phyloP scores from a whole-genome alignment of 345 rosid species.

The Rubroshorea leprosula region DNA sequence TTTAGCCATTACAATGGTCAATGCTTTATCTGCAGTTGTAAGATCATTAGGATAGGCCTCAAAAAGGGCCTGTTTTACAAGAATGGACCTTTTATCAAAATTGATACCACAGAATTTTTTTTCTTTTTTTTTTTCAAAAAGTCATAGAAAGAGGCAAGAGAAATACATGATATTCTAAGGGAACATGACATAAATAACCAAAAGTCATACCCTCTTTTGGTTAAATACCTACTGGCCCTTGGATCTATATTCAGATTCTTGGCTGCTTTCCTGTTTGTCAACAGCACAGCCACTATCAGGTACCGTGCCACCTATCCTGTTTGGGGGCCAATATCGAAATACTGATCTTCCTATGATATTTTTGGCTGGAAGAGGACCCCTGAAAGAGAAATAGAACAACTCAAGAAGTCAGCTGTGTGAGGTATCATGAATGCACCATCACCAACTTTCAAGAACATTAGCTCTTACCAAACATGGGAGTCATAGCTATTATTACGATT shows the following conservation, averaged over 20 bases:
- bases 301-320: slow-evolving; percentile 67
- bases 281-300: slow-evolving; percentile 59
- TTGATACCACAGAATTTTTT: no score
- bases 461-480: slow-evolving; percentile 82
- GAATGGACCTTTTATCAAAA: background rate
- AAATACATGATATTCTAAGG: no score
- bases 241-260: slow-evolving; percentile 16
- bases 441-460: background rate
- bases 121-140: no score
- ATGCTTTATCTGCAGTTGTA: background rate
- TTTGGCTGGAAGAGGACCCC: slow-evolving; percentile 92
- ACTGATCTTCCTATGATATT: slow-evolving; percentile 91
- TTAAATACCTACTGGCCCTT: no score
- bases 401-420: background rate
- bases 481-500: slow-evolving; percentile 95
- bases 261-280: slow-evolving; percentile 38
- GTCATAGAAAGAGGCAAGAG: no score
- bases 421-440: slow-evolving; percentile 5
- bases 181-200: no score
- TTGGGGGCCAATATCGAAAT: slow-evolving; percentile 90
- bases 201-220: no score
- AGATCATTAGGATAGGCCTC: background rate
- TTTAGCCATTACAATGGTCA: background rate
- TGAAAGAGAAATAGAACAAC: slow-evolving; percentile 22
- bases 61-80: background rate